Evolutionary conservation across 768 basidiomycete species (phyloP).

Genomic region (Clitopilus hobsonii): DNA sequence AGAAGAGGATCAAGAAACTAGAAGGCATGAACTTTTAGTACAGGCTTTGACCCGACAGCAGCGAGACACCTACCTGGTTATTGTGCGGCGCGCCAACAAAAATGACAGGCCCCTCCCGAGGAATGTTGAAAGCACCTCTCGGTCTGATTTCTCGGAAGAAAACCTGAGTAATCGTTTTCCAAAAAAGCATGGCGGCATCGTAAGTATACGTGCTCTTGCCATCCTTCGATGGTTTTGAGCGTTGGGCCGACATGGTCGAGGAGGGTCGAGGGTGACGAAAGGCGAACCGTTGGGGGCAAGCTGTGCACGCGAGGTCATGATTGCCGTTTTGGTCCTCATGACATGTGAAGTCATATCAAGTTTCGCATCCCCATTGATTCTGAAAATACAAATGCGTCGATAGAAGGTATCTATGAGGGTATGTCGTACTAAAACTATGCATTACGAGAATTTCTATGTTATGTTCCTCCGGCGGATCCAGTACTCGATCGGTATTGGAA

Average conservation of each 20-base stretch:
- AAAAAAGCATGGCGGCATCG: constrained; percentile 78
- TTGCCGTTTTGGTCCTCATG: background rate
- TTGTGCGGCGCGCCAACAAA: constrained; percentile 92
- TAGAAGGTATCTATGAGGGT: background rate
- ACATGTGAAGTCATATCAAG: background rate
- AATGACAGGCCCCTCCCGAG: constrained; percentile 83
- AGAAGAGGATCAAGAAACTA: constrained; percentile 93
- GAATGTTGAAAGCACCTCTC: constrained; percentile 92
- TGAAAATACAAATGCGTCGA: background rate
- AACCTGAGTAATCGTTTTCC: constrained; percentile 81
- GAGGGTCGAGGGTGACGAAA: constrained; percentile 14
- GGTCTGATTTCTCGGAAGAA: constrained; percentile 97
- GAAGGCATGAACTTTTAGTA: constrained; percentile 10
- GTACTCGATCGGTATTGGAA: constrained; percentile 81
- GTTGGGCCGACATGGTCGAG: constrained; percentile 13
- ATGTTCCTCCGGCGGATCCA: background rate
- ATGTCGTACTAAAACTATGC: background rate
- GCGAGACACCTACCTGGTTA: constrained; percentile 61
- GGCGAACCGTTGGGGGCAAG: constrained; percentile 3
- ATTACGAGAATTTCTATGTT: background rate
- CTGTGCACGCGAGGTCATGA: background rate
- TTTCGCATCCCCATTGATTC: background rate
- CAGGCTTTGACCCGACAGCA: constrained; percentile 2
- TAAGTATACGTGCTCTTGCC: constrained; percentile 38
- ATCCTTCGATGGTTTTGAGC: constrained; percentile 5